Base-by-base conservation (phyloP, 2,329 filamentous ascomycete species). In the Ophiostoma sp. region DNA sequence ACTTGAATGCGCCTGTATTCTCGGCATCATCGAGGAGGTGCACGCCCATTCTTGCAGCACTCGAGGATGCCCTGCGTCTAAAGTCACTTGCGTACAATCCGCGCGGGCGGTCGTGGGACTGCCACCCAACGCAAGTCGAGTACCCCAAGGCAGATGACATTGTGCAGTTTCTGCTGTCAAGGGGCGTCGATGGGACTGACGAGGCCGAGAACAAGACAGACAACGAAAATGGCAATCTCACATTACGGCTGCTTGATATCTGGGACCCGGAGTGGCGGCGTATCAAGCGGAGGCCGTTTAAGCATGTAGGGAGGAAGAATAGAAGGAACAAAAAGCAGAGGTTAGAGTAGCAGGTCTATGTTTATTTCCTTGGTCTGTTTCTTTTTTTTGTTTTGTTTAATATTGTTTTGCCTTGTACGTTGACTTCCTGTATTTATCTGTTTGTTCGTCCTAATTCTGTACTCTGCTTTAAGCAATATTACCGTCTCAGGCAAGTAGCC, bases 81-180 rank as follows among this genome's bases (percentile, higher is more conserved):
- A n/a, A 54, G 6, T 72, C 72, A 15, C 31, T 72, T 1, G 41
- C 31, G 15, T 39, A 67, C n/a, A 69, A 13, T 17, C 72, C 72
- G 23, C 70, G 72, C 48, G 70, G 70, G 23, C 68, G 66, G 17
- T 23, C 67, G 54, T 72, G 72, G 72, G 68, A 70, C 62, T 72
- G 72, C 62, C 68, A 71, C 31, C 72, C 72, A 3, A 52, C 27
- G 27, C 20, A 23, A 7, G 41, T 68, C 4, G 57, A n/a, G n/a
- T 66, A 69, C 17, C 68, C 52, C 20, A 54, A 66, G 20, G 70
- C 72, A 1, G 36, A 41, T 7, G 70, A 64, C 11, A 48, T 71
- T 31, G 62, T 69, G 13, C 36, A 44, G 7, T 71, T 70, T 44
- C 62, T 72, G 8, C 39, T 72, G 8, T 39, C 70, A 36, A 52